A percentile compares a stretch with the other conserved stretches of the same genome.
phyloP scores from a whole-genome alignment of 306 rosid genomes.

The Lotus japonicus region DNA sequence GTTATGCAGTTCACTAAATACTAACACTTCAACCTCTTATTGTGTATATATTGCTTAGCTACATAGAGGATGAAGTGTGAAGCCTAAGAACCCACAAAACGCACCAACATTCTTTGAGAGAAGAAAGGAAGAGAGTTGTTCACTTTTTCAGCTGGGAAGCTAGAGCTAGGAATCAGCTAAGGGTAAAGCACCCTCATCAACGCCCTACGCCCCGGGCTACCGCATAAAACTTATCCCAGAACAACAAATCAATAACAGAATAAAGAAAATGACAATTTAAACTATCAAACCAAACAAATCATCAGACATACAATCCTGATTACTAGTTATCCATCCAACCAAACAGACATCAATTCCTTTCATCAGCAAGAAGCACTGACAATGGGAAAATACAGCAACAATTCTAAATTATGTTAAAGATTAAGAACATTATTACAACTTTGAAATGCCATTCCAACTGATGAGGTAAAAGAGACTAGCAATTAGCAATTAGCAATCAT shows the following conservation, averaged over 20 bases:
- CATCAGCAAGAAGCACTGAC: background rate
- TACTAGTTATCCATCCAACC: background rate
- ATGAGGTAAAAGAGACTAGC: background rate
- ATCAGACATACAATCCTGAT: background rate
- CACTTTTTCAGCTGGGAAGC: background rate
- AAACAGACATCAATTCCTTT: background rate
- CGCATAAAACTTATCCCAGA: background rate
- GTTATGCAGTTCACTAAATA: no score
- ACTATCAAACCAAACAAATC: background rate
- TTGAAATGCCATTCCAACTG: background rate
- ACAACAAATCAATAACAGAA: background rate
- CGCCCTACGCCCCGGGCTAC: no score
- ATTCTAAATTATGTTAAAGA: background rate
- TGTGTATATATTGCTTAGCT: no score
- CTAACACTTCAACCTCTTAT: no score
- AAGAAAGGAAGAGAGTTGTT: background rate
- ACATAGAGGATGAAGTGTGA: no score
- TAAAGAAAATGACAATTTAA: background rate
- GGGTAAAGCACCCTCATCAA: background rate
- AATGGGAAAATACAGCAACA: background rate
- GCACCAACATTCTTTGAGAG: background rate
- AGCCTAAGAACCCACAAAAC: background rate
- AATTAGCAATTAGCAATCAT: no score
- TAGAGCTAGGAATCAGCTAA: background rate
- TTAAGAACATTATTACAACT: background rate